These are phyloP conservation scores for Candida arabinofermentans DNA, from an alignment of 805 yeast species.

Conservation along the genomic window DNA sequence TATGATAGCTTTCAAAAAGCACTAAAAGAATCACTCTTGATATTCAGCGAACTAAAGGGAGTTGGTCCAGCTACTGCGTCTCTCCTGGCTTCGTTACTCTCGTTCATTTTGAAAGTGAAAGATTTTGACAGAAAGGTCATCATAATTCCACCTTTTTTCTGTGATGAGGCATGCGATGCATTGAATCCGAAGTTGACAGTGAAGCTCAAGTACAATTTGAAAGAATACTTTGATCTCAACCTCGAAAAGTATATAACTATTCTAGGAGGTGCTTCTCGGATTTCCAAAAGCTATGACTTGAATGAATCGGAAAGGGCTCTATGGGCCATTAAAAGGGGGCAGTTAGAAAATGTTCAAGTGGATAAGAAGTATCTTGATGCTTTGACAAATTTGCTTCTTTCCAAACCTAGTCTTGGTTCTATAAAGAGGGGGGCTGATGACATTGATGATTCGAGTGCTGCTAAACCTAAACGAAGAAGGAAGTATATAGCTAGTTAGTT, in stretches of 20 bases:
- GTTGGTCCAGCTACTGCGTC: slow-evolving; percentile 52
- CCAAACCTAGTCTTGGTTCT: too few relatives aligned
- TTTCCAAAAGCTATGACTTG: neutral
- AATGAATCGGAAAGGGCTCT: neutral
- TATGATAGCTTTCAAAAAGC: slow-evolving; percentile 16
- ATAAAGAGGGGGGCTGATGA: too few relatives aligned
- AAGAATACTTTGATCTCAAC: slow-evolving; percentile 38
- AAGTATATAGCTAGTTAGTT: too few relatives aligned
- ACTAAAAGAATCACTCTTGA: slow-evolving; percentile 28
- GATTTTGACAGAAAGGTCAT: slow-evolving; percentile 8
- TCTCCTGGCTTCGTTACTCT: slow-evolving; percentile 34
- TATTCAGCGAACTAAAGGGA: slow-evolving; percentile 36
- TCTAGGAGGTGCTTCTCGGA: neutral
- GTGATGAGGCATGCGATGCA: slow-evolving; percentile 43
- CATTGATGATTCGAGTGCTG: too few relatives aligned
- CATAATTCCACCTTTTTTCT: slow-evolving; percentile 41
- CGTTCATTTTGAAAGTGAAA: neutral
- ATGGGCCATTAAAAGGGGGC: neutral
- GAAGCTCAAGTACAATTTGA: slow-evolving; percentile 38
- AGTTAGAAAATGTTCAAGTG: neutral
- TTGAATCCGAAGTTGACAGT: slow-evolving; percentile 24
- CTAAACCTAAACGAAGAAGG: too few relatives aligned
- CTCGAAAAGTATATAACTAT: slow-evolving; percentile 17
- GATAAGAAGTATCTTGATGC: neutral
- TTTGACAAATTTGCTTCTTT: neutral